phyloP scores from a whole-genome alignment of 2,329 filamentous ascomycete species.

The Aspergillus sojae region DNA sequence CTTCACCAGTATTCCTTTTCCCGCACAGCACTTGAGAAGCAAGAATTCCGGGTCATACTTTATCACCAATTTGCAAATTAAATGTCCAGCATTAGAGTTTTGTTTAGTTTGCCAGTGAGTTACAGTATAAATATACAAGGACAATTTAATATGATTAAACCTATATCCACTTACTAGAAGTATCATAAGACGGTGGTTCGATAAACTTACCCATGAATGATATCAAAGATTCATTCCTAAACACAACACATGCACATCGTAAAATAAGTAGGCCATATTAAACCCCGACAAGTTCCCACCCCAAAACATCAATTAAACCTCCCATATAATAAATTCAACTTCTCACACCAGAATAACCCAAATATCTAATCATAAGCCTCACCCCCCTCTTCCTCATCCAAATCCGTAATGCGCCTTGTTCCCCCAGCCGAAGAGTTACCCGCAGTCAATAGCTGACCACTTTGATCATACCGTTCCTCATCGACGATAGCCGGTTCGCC shows the following conservation, averaged over 20 bases:
- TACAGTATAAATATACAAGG: too few relatives aligned
- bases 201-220: too few relatives aligned
- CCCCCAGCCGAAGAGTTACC: slow-evolving; percentile 23
- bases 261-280: neutral
- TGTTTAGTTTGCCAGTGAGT: too few relatives aligned
- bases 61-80: too few relatives aligned
- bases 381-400: slow-evolving; percentile 23
- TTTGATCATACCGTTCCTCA: slow-evolving; percentile 36
- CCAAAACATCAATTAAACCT: neutral
- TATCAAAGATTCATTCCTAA: neutral
- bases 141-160: too few relatives aligned
- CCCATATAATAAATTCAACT: neutral
- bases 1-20: too few relatives aligned
- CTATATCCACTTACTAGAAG: too few relatives aligned
- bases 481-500: slow-evolving; percentile 37
- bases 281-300: too few relatives aligned
- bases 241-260: neutral
- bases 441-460: slow-evolving; percentile 31
- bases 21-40: too few relatives aligned
- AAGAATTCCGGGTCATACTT: too few relatives aligned
- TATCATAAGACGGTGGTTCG: neutral
- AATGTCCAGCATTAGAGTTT: too few relatives aligned
- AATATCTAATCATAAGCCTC: slow-evolving; percentile 10
- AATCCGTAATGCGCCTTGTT: slow-evolving; percentile 26
- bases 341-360: slow-evolving; percentile 11